Percentiles rank a stretch among this genome's conserved stretches.
Evolutionary conservation across 371 early-diverging fungal genomes (phyloP).

Genomic region (Lichtheimia hyalospora): DNA sequence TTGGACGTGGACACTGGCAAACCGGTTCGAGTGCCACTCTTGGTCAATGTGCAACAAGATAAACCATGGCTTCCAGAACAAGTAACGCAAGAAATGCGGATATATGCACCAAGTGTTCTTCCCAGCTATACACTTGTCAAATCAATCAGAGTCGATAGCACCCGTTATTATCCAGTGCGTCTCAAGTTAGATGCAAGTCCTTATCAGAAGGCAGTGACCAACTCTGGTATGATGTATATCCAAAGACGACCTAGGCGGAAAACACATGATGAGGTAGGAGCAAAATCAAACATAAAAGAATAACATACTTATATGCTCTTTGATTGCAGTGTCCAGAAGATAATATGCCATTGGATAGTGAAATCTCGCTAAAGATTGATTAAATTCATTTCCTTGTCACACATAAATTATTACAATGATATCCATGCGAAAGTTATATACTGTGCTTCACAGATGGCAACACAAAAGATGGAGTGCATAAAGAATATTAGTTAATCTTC

Average conservation of each 20-base stretch:
- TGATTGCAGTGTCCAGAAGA: too few relatives aligned
- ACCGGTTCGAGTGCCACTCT: slow-evolving; percentile 61
- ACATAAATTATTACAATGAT: too few relatives aligned
- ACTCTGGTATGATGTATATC: slow-evolving; percentile 42
- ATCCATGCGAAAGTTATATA: too few relatives aligned
- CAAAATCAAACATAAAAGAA: too few relatives aligned
- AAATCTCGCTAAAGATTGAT: too few relatives aligned
- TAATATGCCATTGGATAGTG: too few relatives aligned
- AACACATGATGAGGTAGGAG: slow-evolving; percentile 8
- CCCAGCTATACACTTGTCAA: slow-evolving; percentile 59
- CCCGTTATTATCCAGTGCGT: slow-evolving; percentile 62
- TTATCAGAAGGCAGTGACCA: slow-evolving; percentile 24
- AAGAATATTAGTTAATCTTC: too few relatives aligned
- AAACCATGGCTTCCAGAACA: slow-evolving; percentile 15
- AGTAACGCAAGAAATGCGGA: slow-evolving; percentile 19
- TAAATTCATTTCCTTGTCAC: too few relatives aligned
- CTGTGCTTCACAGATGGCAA: too few relatives aligned
- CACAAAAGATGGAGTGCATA: too few relatives aligned
- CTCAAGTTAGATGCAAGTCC: slow-evolving; percentile 42
- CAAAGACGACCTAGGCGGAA: slow-evolving; percentile 1
- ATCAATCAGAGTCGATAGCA: slow-evolving; percentile 50
- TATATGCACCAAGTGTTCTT: slow-evolving; percentile 66
- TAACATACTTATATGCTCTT: too few relatives aligned
- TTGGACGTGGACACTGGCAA: slow-evolving; percentile 63
- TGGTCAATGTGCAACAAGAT: slow-evolving; percentile 28